Conservation (phyloP, 2,329 filamentous ascomycete species). For the Xylaria sp. region DNA sequence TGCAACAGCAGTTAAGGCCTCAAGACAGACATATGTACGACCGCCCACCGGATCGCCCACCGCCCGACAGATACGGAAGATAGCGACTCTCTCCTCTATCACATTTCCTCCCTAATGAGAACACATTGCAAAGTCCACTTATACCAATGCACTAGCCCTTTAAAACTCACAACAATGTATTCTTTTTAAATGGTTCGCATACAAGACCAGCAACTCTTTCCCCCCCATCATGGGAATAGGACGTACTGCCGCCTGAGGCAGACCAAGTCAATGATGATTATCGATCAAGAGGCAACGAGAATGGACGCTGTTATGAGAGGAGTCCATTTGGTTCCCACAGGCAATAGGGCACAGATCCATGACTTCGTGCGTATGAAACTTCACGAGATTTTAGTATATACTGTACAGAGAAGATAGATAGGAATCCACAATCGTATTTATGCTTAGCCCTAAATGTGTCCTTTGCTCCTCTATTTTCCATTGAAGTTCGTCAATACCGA, state of each 20-base stretch:
- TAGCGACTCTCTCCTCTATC: slow-evolving; percentile 33
- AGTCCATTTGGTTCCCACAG: not conserved
- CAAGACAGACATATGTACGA: slow-evolving; percentile 51
- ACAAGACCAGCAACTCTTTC: not conserved
- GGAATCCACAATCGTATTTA: not conserved
- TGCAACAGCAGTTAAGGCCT: slow-evolving; percentile 50
- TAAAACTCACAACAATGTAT: not conserved
- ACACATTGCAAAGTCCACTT: too few species aligned
- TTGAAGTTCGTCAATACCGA: not conserved
- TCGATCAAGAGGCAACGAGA: not conserved
- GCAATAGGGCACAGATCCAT: not conserved
- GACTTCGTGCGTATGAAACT: not conserved
- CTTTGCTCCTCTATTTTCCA: not conserved
- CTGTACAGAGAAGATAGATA: not conserved
- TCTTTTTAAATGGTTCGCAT: not conserved
- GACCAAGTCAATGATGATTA: not conserved
- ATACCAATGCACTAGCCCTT: too few species aligned
- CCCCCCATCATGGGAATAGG: not conserved
- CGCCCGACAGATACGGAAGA: slow-evolving; percentile 52
- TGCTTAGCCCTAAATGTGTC: not conserved
- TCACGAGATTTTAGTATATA: not conserved
- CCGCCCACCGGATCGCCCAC: slow-evolving; percentile 48
- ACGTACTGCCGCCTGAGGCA: not conserved
- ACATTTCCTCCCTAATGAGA: not conserved
- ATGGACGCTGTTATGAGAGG: not conserved